A percentile compares a stretch with the other conserved stretches of the same genome.
These are phyloP conservation scores for Pseudozyma flocculosa DNA, from an alignment of 1,284 basidiomycete species.

Conservation along the genomic window DNA sequence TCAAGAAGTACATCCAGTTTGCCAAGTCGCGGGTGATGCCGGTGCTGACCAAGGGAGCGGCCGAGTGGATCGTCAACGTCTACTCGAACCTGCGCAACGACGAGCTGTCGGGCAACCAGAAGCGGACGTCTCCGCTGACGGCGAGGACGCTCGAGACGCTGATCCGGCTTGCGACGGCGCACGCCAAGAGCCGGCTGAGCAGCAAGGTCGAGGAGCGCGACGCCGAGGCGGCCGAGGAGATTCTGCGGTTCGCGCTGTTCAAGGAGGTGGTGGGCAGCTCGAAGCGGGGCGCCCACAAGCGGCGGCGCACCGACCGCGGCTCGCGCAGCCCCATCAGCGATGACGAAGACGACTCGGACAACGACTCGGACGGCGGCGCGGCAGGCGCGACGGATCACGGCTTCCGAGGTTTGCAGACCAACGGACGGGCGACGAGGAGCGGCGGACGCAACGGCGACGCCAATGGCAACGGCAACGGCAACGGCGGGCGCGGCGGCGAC, in stretches of 20 bases:
- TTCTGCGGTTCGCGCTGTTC: slow-evolving; percentile 95
- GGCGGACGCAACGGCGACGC: slow-evolving; percentile 60
- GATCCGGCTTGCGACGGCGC: slow-evolving; percentile 95
- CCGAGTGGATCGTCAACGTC: slow-evolving; percentile 89
- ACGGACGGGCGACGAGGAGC: slow-evolving; percentile 26
- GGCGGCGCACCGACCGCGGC: slow-evolving; percentile 32
- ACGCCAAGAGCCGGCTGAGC: slow-evolving; percentile 92
- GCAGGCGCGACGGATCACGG: no score
- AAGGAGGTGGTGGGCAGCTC: slow-evolving; percentile 81
- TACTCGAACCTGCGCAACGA: slow-evolving; percentile 92
- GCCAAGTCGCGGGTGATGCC: slow-evolving; percentile 77
- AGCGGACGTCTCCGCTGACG: slow-evolving; percentile 95
- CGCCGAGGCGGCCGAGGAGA: slow-evolving; percentile 87
- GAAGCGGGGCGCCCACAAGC: slow-evolving; percentile 64
- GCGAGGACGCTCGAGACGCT: slow-evolving; percentile 98
- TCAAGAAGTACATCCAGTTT: slow-evolving; percentile 99
- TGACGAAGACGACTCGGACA: slow-evolving; percentile 22
- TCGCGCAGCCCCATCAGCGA: slow-evolving; percentile 38
- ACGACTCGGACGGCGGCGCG: slow-evolving; percentile 43
- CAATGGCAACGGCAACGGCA: slow-evolving; percentile 44
- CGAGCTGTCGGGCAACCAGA: slow-evolving; percentile 83
- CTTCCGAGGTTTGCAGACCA: no score
- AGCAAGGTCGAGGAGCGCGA: slow-evolving; percentile 80
- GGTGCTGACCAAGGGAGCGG: slow-evolving; percentile 84
- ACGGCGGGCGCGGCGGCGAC: slow-evolving; percentile 60